Evolutionary conservation across 805 yeast genomes (phyloP), one percentile per base, ranked within the genome.

Genomic region (Saturnispora saitoi): DNA sequence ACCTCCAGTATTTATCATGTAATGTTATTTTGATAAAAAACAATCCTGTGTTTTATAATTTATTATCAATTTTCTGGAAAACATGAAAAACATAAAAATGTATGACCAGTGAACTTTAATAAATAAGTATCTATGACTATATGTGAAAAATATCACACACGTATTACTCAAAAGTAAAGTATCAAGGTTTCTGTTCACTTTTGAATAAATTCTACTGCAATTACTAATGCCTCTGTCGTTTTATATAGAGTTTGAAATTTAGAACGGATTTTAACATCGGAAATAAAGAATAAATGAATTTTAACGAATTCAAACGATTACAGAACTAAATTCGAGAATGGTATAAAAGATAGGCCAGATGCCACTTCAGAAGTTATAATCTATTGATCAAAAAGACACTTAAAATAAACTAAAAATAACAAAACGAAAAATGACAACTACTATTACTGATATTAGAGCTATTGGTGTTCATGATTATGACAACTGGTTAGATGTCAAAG

Each of bases 1-100:
- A 14, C 93, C 91, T 38, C 56, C 46, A 2, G 52, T 17, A 29
- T 31, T 42, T 11, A 36, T 36, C 47, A 42, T 47, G 2, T 8
- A 19, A 4, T 11, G 28, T n/a, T 19, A 29, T 22, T 12, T 3
- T 24, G 28, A 24, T 6, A 24, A 24, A 6, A 24, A 24, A 9
- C 5, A 24, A 24, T 24, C 8, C 5, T 5, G 24, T 29, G 28
- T 12, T 29, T 9, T 30, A 6, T 24, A 24, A 9, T 24, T 24
- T 6, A 24, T 24, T 24, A 24, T 24, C 9, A 24, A 24, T 24
- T n/a, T n/a, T 24, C 28, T 24, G 8, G 8, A 9, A 24, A 24
- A 24, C 5, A 6, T 24, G 5, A 24, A 6, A 24, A 24, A 24
- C 28, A 24, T 6, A 24, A 24, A 24, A 6, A 6, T 1, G 8